A percentile compares a stretch with the other conserved stretches of the same genome.
phyloP scores from a whole-genome alignment of 805 yeast genomes.

The Candida sonorensis region DNA sequence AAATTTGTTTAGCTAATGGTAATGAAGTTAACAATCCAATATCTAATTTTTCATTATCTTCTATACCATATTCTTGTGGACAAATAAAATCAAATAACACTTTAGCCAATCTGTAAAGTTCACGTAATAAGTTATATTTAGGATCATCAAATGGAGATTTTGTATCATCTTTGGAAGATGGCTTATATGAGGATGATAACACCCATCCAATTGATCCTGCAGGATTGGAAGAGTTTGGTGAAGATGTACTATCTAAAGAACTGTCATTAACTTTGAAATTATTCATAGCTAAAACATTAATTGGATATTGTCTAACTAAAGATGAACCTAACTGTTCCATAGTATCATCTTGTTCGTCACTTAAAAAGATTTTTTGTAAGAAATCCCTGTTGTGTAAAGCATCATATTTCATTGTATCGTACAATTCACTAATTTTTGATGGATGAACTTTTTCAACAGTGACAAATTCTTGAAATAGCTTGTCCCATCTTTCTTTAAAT shows the following conservation, averaged over 20 bases:
- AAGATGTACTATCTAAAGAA: conserved; percentile 18
- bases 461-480: conserved; percentile 84
- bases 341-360: conserved; percentile 36
- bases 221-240: conserved; percentile 20
- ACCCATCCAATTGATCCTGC: conserved; percentile 77
- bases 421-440: conserved; percentile 89
- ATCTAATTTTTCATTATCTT: conserved; percentile 90
- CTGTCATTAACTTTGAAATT: conserved; percentile 56
- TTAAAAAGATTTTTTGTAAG: conserved; percentile 73
- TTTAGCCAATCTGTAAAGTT: conserved; percentile 82
- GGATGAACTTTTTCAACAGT: conserved; percentile 97
- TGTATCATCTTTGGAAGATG: conserved; percentile 21
- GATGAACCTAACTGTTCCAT: conserved; percentile 38
- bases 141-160: conserved; percentile 67
- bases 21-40: conserved; percentile 91
- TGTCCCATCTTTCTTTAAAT: conserved; percentile 96
- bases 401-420: conserved; percentile 98
- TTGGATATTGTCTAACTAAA: conserved; percentile 65
- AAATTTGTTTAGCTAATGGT: conserved; percentile 85
- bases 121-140: conserved; percentile 74
- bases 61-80: conserved; percentile 98
- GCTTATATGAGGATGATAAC: conserved; percentile 29
- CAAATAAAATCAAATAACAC: conserved; percentile 95
- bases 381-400: conserved; percentile 93
- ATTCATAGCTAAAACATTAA: conserved; percentile 68